These are phyloP conservation scores for Hydrangea macrophylla DNA, from an alignment of 148 eudicot genomes.

Conservation along the genomic window DNA sequence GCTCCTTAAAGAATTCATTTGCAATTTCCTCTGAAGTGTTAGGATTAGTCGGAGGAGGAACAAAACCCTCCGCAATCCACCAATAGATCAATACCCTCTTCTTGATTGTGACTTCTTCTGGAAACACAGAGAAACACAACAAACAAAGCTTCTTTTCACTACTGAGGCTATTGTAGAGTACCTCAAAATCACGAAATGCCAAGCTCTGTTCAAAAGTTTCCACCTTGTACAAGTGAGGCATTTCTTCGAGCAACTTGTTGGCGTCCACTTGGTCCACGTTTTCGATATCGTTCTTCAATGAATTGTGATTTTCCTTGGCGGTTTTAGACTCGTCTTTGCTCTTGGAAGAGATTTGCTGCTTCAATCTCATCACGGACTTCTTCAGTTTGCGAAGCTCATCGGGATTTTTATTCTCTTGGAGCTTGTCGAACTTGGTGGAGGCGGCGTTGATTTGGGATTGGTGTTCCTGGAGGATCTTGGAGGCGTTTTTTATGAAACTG, in stretches of 20 bases:
- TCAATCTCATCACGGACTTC: constrained; percentile 14
- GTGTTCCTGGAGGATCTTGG: background rate
- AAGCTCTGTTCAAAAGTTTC: constrained; percentile 9
- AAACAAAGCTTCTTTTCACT: constrained; percentile 20
- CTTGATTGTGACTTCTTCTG: constrained; percentile 16
- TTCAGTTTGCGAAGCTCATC: constrained; percentile 20
- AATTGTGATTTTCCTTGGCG: background rate
- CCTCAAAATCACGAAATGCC: constrained; percentile 15
- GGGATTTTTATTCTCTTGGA: background rate
- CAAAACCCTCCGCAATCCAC: constrained; percentile 50
- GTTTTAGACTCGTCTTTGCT: constrained; percentile 3
- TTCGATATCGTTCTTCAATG: background rate
- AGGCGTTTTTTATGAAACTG: background rate
- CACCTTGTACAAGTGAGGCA: constrained; percentile 17
- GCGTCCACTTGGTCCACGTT: background rate
- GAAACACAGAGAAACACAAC: constrained; percentile 29
- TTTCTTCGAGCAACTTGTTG: background rate
- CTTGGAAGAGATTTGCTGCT: constrained; percentile 17
- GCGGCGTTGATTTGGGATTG: background rate
- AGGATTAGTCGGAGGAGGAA: background rate
- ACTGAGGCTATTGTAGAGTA: constrained; percentile 9
- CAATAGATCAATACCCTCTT: constrained; percentile 33
- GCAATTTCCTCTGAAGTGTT: constrained; percentile 19
- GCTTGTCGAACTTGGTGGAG: background rate
- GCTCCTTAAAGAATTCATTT: constrained; percentile 13